A percentile compares a stretch with the other conserved stretches of the same genome.
phyloP scores from a whole-genome alignment of 306 rosid genomes.

The Sesbania bispinosa region DNA sequence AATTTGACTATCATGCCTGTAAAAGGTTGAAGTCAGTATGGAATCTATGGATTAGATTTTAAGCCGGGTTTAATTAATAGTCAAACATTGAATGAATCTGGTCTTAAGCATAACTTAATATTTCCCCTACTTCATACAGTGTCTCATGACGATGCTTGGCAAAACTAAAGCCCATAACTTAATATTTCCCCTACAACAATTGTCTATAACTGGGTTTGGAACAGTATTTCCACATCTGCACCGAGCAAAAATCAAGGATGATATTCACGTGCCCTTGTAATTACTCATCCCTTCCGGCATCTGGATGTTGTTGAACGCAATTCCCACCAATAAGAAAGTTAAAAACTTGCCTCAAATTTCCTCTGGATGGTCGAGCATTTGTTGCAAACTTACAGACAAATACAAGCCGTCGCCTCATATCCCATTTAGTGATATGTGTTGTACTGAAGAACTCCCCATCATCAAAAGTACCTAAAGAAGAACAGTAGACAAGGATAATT shows the following conservation, averaged over 20 bases:
- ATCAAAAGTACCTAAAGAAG: conserved; percentile 27
- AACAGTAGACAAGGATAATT: background rate
- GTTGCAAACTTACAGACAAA: conserved; percentile 57
- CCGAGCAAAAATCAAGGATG: background rate
- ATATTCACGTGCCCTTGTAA: background rate
- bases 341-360: conserved; percentile 78
- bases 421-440: conserved; percentile 51
- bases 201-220: background rate
- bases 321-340: conserved; percentile 47
- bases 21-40: background rate
- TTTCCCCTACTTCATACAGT: background rate
- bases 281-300: background rate
- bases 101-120: background rate
- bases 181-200: background rate
- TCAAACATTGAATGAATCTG: background rate
- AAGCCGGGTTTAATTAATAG: background rate
- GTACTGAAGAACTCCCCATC: conserved; percentile 30
- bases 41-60: background rate
- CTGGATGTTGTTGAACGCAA: background rate
- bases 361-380: conserved; percentile 80
- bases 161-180: background rate
- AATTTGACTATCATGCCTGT: background rate
- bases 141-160: background rate
- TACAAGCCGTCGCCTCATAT: conserved; percentile 54
- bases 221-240: background rate